Evolutionary conservation across 441 rosid genomes (phyloP).

Genomic region (Breynia disticha): DNA sequence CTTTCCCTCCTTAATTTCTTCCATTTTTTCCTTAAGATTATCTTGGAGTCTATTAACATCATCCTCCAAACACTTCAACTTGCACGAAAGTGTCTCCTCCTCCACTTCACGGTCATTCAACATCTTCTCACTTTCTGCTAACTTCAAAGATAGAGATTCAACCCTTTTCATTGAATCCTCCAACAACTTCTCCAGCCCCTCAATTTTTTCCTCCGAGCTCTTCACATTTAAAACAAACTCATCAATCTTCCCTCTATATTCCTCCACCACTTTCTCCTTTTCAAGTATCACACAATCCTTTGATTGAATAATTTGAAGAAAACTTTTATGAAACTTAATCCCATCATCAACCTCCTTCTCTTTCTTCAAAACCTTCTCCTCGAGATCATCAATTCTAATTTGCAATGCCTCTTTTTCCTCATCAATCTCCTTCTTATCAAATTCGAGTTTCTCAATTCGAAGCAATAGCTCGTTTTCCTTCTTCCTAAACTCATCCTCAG

Average conservation of each 20-base stretch:
- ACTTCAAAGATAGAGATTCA: conserved; percentile 21
- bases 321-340: conserved; percentile 30
- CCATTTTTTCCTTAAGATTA: conserved; percentile 26
- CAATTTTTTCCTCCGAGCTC: conserved; percentile 27
- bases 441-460: conserved; percentile 40
- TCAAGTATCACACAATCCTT: conserved; percentile 22
- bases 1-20: conserved; percentile 35
- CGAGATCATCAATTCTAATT: conserved; percentile 27
- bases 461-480: conserved; percentile 37
- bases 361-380: conserved; percentile 28
- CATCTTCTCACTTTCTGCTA: conserved; percentile 22
- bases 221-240: conserved; percentile 37
- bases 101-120: conserved; percentile 25
- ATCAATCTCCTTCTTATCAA: conserved; percentile 32
- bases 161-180: conserved; percentile 15
- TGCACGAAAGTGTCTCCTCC: conserved; percentile 24
- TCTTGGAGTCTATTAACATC: conserved; percentile 30
- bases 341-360: conserved; percentile 39
- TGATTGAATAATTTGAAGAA: conserved; percentile 35
- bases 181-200: conserved; percentile 17
- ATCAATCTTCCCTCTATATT: conserved; percentile 26
- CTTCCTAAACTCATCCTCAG: conserved; percentile 50
- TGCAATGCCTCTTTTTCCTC: conserved; percentile 35
- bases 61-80: conserved; percentile 35
- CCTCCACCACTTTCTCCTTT: conserved; percentile 24